Percentiles rank a stretch among this genome's conserved stretches.
Evolutionary conservation across 1,284 basidiomycete genomes (phyloP).

Genomic region (Erythrobasidium hasegawianum): DNA sequence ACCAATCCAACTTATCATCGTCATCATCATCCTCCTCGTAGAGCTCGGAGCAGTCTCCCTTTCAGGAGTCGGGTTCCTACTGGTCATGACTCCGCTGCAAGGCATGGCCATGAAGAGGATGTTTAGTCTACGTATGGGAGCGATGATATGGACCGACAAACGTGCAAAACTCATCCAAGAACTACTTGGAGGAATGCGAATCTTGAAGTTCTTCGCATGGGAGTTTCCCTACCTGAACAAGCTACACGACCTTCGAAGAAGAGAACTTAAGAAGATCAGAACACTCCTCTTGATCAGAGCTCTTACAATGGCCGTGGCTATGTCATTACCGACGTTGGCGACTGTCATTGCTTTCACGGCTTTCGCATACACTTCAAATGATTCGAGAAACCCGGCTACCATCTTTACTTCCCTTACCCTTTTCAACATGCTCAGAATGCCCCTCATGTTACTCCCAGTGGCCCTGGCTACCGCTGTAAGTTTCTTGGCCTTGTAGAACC

Average conservation of each 20-base stretch:
- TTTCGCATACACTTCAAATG: constrained; percentile 60
- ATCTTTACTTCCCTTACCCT: constrained; percentile 72
- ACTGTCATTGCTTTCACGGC: constrained; percentile 81
- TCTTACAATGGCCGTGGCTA: constrained; percentile 62
- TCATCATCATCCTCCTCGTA: constrained; percentile 63
- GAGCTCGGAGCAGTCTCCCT: constrained; percentile 75
- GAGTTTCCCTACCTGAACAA: constrained; percentile 61
- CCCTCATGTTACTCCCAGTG: constrained; percentile 58
- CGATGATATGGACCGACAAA: constrained; percentile 85
- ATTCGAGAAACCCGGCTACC: constrained; percentile 62
- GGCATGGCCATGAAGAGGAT: constrained; percentile 68
- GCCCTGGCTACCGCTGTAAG: constrained; percentile 62
- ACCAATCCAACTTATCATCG: constrained; percentile 62
- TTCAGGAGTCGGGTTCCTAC: constrained; percentile 76
- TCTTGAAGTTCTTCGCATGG: constrained; percentile 77
- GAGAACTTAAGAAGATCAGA: constrained; percentile 76
- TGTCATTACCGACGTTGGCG: constrained; percentile 68
- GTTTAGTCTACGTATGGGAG: constrained; percentile 66
- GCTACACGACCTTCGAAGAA: constrained; percentile 64
- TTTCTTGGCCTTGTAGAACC: no score
- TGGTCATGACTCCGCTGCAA: constrained; percentile 63
- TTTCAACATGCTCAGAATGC: constrained; percentile 64
- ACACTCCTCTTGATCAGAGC: constrained; percentile 68
- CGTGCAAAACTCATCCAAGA: constrained; percentile 78
- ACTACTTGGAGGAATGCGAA: constrained; percentile 71